Evolutionary conservation across 2,329 filamentous ascomycete genomes (phyloP), one percentile per base, ranked within the genome.

Genomic region (Cytospora mali): DNA sequence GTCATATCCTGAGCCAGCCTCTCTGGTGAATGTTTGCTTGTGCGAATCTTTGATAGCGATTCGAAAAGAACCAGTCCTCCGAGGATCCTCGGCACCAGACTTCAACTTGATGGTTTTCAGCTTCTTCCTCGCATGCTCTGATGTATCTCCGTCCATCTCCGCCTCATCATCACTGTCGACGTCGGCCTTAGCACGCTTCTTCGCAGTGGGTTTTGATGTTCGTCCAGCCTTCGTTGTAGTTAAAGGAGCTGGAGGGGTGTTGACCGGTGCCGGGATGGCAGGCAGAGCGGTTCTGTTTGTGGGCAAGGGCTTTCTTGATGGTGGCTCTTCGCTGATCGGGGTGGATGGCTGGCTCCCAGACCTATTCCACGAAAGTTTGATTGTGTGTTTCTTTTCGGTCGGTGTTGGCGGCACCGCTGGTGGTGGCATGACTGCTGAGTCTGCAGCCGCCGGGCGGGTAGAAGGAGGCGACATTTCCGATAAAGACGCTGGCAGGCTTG

Each of bases 1-100:
- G 74, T 99, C 95, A 76, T 98, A 99, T 9, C 94, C 95, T 61
- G 96, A 92, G 57, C 95, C 95, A 1, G 86, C 84, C 6, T 88
- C 87, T 66, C 91, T 85, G 33, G 84, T 80, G 53, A 63, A 62
- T 3, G 55, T 65, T 48, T 62, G 89, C 69, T 88, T 69, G 18
- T 62, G 58, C 9, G 60, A 58, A 42, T 86, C 86, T 80, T 73
- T 74, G 14, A 62, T 57, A 42, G 58, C 39, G 29, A 64, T 61
- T n/a, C 50, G 42, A 29, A 60, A 54, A n/a, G 58, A 54, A 13
- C 50, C 52, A 21, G 52, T 54, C 49, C 35, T 54, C 58, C 58
- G 27, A 4, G 50, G 58, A 16, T 39, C 28, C 4, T 60, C 51
- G 51, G 48, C 18, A 23, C 56, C 56, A 3, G 50, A 48, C 39